Evolutionary conservation across 1,139 yeast genomes (phyloP).

Genomic region (Magnusiomyces paraingens): DNA sequence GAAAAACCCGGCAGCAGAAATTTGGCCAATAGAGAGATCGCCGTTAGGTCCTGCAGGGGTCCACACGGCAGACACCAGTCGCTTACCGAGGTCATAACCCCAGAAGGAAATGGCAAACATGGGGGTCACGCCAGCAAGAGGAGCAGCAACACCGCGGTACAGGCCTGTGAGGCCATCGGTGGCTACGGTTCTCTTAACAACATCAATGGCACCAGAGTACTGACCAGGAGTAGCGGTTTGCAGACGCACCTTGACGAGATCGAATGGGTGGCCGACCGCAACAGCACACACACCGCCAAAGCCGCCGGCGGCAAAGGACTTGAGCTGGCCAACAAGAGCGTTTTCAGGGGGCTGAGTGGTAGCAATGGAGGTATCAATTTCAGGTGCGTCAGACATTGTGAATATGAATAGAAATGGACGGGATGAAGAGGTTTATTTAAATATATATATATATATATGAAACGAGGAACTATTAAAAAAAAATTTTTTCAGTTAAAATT

Average conservation of each 20-base stretch:
- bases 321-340: slow-evolving; percentile 42
- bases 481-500: background rate
- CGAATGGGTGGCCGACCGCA: slow-evolving; percentile 93
- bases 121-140: slow-evolving; percentile 91
- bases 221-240: slow-evolving; percentile 55
- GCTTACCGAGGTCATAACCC: slow-evolving; percentile 95
- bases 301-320: slow-evolving; percentile 89
- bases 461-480: background rate
- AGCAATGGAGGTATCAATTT: slow-evolving; percentile 10
- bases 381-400: slow-evolving; percentile 15
- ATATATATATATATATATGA: background rate
- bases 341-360: slow-evolving; percentile 8
- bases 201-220: slow-evolving; percentile 54
- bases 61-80: slow-evolving; percentile 45
- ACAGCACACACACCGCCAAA: slow-evolving; percentile 82
- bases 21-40: slow-evolving; percentile 55
- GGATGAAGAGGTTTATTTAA: background rate
- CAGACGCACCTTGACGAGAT: slow-evolving; percentile 82
- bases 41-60: slow-evolving; percentile 32
- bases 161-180: slow-evolving; percentile 73
- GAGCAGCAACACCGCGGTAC: slow-evolving; percentile 84
- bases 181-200: slow-evolving; percentile 60
- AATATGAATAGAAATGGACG: background rate
- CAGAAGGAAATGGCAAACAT: slow-evolving; percentile 98
- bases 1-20: slow-evolving; percentile 90